Evolutionary conservation across 306 rosid genomes (phyloP).

Genomic region (Glycyrrhiza uralensis): DNA sequence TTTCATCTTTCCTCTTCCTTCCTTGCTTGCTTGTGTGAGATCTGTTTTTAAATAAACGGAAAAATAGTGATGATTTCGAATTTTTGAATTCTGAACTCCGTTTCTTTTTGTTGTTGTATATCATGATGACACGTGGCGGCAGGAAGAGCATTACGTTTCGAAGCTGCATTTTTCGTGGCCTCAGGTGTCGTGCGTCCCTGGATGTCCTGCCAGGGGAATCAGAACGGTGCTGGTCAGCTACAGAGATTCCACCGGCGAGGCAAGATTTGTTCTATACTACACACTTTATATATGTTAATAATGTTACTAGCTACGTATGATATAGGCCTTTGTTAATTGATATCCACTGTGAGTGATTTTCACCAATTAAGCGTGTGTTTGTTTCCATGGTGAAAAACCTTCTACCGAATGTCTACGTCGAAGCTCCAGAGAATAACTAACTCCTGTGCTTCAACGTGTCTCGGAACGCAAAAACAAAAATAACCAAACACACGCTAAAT

Average conservation of each 20-base stretch:
- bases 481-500: too few relatives aligned
- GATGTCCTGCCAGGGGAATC: conserved; percentile 73
- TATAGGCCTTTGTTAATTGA: neutral
- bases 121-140: conserved; percentile 31
- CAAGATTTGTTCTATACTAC: conserved; percentile 19
- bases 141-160: conserved; percentile 88
- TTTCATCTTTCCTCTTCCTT: neutral
- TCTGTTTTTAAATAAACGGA: too few relatives aligned
- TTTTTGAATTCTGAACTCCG: neutral
- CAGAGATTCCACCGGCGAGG: conserved; percentile 60
- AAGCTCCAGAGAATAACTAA: too few relatives aligned
- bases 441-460: too few relatives aligned
- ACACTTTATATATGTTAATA: too few relatives aligned
- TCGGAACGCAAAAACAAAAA: too few relatives aligned
- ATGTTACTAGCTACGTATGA: neutral
- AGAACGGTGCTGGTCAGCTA: conserved; percentile 64
- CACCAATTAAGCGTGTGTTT: neutral
- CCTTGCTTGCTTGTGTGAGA: too few relatives aligned
- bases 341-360: neutral
- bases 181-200: conserved; percentile 70
- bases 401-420: too few relatives aligned
- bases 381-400: too few relatives aligned
- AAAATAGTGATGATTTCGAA: too few relatives aligned
- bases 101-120: too few relatives aligned
- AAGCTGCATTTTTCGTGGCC: conserved; percentile 85